Evolutionary conservation across 2,329 filamentous ascomycete species (phyloP), one percentile per base, ranked within the genome.

Genomic region (Exophiala phaeomuriformis): DNA sequence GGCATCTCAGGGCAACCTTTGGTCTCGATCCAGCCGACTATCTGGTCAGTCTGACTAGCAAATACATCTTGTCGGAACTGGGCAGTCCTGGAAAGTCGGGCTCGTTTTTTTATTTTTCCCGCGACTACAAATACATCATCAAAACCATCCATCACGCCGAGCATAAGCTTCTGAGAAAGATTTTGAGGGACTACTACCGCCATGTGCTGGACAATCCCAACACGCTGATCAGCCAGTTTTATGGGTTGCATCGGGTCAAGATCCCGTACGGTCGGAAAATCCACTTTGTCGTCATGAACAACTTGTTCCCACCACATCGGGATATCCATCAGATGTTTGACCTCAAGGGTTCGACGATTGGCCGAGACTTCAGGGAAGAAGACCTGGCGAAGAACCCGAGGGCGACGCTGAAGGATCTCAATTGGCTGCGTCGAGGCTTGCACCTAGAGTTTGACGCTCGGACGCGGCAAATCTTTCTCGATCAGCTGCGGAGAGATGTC

Each of bases 41-140:
- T 68, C 82, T 98, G 57, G 94, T 98, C 83, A 98, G 93, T 5
- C 75, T 98, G 65, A 97, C 93, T 9, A 93, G 90, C 71, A 98
- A 98, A 73, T 98, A 98, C 71, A 97, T 98, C 51, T 79, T 98
- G 60, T 97, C 93, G 3, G 93, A 98, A 71, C 80, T 98, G 54
- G 93, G 93, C 35, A 97, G 93, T 3, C 93, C 93, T 1, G 93
- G 93, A 56, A 98, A 98, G 76, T 96, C 90, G 69, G 93, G 93
- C 61, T 97, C 90, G 71, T 98, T 98, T 75, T 98, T 98, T 75
- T 98, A 98, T 77, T 98, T 97, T 73, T 97, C 93, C 45, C 81
- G 93, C 65, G 93, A 98, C 72, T 98, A 98, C 79, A 97, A 96
- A 73, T 98, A 98, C 73, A 98, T 98, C 72, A 98, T 98, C 80